These are phyloP conservation scores for Escallonia herrerae DNA, from an alignment of 129 eudicot genomes.

Conservation along the genomic window DNA sequence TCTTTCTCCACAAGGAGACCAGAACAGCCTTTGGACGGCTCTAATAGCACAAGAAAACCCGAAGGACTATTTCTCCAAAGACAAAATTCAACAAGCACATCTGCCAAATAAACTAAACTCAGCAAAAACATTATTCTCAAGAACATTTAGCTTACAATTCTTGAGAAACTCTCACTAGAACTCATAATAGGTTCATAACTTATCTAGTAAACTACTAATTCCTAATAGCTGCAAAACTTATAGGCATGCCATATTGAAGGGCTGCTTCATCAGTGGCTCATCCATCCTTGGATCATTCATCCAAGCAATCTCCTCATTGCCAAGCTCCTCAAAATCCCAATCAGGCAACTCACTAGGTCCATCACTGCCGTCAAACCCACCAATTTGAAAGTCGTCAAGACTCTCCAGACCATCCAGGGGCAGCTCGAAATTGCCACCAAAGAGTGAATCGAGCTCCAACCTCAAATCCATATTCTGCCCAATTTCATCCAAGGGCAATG, in stretches of 20 bases:
- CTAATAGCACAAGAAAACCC: conserved; percentile 69
- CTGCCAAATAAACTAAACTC: conserved; percentile 1
- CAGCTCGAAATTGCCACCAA: conserved; percentile 22
- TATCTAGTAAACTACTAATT: conserved; percentile 10
- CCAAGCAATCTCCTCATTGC: conserved; percentile 54
- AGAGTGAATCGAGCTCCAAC: conserved; percentile 39
- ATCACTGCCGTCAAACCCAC: conserved; percentile 24
- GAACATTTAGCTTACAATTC: conserved; percentile 14
- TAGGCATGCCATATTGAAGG: conserved; percentile 53
- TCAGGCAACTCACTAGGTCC: conserved; percentile 43
- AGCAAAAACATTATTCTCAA: conserved; percentile 16
- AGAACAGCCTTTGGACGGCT: conserved; percentile 55
- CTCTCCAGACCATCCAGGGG: conserved; percentile 40
- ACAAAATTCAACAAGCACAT: conserved; percentile 6
- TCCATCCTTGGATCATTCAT: conserved; percentile 41
- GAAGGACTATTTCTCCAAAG: conserved; percentile 22
- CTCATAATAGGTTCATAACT: conserved; percentile 6
- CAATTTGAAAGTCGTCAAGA: conserved; percentile 51
- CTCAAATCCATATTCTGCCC: conserved; percentile 29
- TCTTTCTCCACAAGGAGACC: too few relatives aligned
- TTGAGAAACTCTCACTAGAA: conserved; percentile 7
- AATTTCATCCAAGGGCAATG: conserved; percentile 16
- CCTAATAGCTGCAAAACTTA: conserved; percentile 52
- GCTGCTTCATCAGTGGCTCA: conserved; percentile 35
- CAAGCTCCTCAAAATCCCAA: conserved; percentile 65